Conservation (phyloP, 192 early-diverging fungal species). For the Chytriomyces confervae region DNA sequence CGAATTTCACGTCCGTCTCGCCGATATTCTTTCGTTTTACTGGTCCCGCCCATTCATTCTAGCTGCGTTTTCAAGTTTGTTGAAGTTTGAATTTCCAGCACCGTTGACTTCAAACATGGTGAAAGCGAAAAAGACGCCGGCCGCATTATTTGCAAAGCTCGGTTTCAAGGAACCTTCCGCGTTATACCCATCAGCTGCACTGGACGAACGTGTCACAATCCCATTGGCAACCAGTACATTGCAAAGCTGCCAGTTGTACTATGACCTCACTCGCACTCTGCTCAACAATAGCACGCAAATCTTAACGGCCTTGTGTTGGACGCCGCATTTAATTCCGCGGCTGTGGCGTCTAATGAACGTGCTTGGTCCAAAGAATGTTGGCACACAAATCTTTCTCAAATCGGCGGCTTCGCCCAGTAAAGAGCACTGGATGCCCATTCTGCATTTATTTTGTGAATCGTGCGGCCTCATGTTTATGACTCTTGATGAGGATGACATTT, state of each 20-base stretch:
- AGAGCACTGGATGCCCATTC: constrained; percentile 62
- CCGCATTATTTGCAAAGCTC: constrained; percentile 15
- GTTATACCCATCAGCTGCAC: background rate
- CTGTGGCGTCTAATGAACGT: constrained; percentile 65
- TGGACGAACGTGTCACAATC: background rate
- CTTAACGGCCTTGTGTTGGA: constrained; percentile 58
- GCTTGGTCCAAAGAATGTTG: constrained; percentile 61
- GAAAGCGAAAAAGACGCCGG: background rate
- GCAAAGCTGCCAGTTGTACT: constrained; percentile 6
- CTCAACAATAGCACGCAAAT: constrained; percentile 54
- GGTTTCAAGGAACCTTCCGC: background rate
- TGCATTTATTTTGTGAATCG: constrained; percentile 69
- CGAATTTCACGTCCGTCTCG: constrained; percentile 23
- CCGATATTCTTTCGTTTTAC: constrained; percentile 12
- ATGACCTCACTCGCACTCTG: constrained; percentile 35
- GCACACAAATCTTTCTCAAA: constrained; percentile 59
- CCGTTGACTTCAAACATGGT: background rate
- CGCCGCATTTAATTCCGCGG: constrained; percentile 54
- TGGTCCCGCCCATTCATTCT: constrained; percentile 21
- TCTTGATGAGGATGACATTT: constrained; percentile 67
- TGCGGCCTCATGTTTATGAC: constrained; percentile 67
- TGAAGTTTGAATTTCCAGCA: constrained; percentile 8
- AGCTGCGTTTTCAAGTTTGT: constrained; percentile 16
- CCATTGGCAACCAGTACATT: background rate
- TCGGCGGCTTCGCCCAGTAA: constrained; percentile 55